Evolutionary conservation across 306 rosid genomes (phyloP).

Genomic region (Trichosanthes truncata): DNA sequence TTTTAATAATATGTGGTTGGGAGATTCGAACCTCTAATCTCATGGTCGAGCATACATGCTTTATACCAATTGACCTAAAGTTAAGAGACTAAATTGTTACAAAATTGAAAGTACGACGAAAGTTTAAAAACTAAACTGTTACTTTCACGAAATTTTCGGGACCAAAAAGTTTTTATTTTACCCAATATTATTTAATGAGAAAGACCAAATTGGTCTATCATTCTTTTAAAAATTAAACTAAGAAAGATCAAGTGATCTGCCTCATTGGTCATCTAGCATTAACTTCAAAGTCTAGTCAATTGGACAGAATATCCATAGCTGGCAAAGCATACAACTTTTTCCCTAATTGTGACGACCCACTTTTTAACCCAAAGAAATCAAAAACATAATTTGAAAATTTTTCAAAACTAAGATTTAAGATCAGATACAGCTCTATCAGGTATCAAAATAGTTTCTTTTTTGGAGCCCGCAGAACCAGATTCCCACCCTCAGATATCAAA

Average conservation of each 20-base stretch:
- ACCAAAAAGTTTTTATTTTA: too few relatives aligned
- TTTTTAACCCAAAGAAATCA: not conserved
- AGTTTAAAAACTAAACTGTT: too few relatives aligned
- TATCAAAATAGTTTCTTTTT: not conserved
- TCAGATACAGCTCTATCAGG: not conserved
- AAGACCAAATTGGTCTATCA: too few relatives aligned
- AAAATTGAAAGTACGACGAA: too few relatives aligned
- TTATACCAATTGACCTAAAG: too few relatives aligned
- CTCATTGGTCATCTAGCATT: not conserved
- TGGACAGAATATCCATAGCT: not conserved
- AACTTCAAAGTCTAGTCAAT: not conserved
- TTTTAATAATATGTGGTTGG: too few relatives aligned
- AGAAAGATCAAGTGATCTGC: not conserved
- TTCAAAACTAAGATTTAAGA: too few relatives aligned
- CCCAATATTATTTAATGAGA: too few relatives aligned
- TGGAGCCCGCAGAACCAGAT: not conserved
- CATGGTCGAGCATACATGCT: too few relatives aligned
- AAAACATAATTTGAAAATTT: not conserved
- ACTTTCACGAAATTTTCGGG: too few relatives aligned
- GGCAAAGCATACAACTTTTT: not conserved
- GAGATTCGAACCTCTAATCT: too few relatives aligned
- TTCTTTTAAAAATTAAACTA: not conserved
- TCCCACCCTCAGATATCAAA: not conserved
- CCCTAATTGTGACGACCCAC: not conserved
- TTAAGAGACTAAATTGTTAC: too few relatives aligned